Conservation (phyloP, 805 yeast species). For the Pichia manshurica region DNA sequence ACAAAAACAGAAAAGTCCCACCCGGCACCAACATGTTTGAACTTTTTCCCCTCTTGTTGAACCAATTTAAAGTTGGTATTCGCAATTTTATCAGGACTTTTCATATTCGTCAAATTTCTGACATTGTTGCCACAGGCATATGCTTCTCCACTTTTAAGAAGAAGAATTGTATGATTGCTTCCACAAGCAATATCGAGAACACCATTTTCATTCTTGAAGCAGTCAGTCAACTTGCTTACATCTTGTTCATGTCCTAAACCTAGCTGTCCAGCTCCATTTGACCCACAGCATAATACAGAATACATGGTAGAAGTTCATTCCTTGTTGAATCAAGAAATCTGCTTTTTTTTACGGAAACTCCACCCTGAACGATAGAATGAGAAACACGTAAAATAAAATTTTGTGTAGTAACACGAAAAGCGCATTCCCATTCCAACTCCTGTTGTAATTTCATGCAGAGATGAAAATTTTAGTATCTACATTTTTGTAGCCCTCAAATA, state of each 20-base stretch:
- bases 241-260: constrained; percentile 58
- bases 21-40: constrained; percentile 60
- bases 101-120: neutral
- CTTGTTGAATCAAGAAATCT: no score
- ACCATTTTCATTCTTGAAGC: neutral
- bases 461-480: no score
- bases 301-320: constrained; percentile 11
- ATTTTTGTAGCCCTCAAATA: no score
- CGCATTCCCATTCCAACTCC: no score
- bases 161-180: constrained; percentile 76
- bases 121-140: constrained; percentile 46
- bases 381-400: constrained; percentile 5
- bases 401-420: no score
- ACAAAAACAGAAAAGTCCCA: constrained; percentile 71
- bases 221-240: constrained; percentile 25
- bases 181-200: constrained; percentile 53
- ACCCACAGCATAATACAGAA: constrained; percentile 59
- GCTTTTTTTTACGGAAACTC: no score
- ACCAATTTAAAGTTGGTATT: neutral
- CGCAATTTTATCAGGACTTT: neutral
- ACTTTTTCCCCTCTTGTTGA: constrained; percentile 16
- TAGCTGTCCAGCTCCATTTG: constrained; percentile 76
- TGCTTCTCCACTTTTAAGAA: constrained; percentile 47
- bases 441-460: no score
- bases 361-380: no score